phyloP scores from a whole-genome alignment of 1,284 basidiomycete species.

The Ceratobasidium sp. region DNA sequence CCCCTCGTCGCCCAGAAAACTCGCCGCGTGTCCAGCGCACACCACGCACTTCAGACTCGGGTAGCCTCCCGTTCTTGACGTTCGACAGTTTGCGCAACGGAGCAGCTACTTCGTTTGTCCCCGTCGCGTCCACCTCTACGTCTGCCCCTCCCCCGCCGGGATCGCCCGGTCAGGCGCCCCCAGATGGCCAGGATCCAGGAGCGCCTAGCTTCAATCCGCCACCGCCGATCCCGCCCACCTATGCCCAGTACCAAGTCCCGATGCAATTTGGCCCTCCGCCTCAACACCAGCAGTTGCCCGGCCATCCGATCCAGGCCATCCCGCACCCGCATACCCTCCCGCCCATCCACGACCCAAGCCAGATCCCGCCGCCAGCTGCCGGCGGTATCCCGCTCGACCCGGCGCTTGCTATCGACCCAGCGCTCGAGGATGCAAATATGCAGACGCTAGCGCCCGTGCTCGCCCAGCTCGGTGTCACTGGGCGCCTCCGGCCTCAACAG shows the following conservation, averaged over 20 bases:
- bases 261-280: slow-evolving; percentile 33
- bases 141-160: slow-evolving; percentile 5
- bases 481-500: slow-evolving; percentile 14
- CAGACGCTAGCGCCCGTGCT: slow-evolving; percentile 36
- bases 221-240: slow-evolving; percentile 34
- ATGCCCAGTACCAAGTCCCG: slow-evolving; percentile 35
- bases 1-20: slow-evolving; percentile 17
- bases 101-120: slow-evolving; percentile 35
- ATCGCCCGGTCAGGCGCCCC: slow-evolving; percentile 32
- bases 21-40: slow-evolving; percentile 37
- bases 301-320: slow-evolving; percentile 25
- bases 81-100: slow-evolving; percentile 36
- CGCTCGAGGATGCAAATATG: slow-evolving; percentile 37
- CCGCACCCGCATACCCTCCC: slow-evolving; percentile 15
- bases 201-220: slow-evolving; percentile 26
- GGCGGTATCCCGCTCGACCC: slow-evolving; percentile 34
- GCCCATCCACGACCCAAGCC: slow-evolving; percentile 30
- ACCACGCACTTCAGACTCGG: slow-evolving; percentile 35
- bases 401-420: slow-evolving; percentile 37
- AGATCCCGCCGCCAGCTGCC: slow-evolving; percentile 10
- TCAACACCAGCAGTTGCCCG: slow-evolving; percentile 35
- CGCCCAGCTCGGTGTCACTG: slow-evolving; percentile 33
- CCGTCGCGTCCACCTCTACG: slow-evolving; percentile 14
- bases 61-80: slow-evolving; percentile 34
- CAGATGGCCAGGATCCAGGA: slow-evolving; percentile 11